Evolutionary conservation across 2,329 filamentous ascomycete genomes (phyloP).

Genomic region (Aspergillus udagawae): DNA sequence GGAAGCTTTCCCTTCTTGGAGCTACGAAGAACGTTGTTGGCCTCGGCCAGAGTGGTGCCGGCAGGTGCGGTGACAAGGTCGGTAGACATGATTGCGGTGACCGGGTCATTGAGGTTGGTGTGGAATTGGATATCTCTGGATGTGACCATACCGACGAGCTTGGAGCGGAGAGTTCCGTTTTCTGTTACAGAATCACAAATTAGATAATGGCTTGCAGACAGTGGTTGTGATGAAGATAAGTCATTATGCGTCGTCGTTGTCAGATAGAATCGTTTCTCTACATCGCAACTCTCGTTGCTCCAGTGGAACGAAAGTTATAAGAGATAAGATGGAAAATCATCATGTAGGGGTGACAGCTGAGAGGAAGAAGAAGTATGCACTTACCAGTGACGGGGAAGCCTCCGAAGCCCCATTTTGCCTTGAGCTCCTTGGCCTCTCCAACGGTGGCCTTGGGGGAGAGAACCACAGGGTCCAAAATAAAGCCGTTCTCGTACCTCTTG

Average conservation of each 20-base stretch:
- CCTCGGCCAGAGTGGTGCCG: slow-evolving; percentile 79
- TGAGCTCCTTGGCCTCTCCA: slow-evolving; percentile 83
- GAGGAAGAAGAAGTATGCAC: slow-evolving; percentile 36
- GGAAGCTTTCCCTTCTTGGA: slow-evolving; percentile 99
- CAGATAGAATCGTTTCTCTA: slow-evolving; percentile 62
- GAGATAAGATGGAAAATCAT: slow-evolving; percentile 62
- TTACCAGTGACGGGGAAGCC: slow-evolving; percentile 98
- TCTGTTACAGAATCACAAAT: slow-evolving; percentile 53
- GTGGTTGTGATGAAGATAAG: slow-evolving; percentile 4
- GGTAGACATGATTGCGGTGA: slow-evolving; percentile 91
- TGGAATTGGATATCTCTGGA: slow-evolving; percentile 98
- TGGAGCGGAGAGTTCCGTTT: slow-evolving; percentile 86
- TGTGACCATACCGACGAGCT: slow-evolving; percentile 94
- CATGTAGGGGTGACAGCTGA: slow-evolving; percentile 52
- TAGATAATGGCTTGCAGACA: slow-evolving; percentile 15
- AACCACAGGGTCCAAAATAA: slow-evolving; percentile 93
- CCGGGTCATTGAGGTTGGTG: slow-evolving; percentile 64
- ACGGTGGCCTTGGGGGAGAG: slow-evolving; percentile 84
- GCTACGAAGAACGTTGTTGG: slow-evolving; percentile 86
- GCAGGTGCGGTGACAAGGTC: slow-evolving; percentile 83
- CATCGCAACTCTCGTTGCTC: slow-evolving; percentile 82
- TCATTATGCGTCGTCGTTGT: slow-evolving; percentile 19
- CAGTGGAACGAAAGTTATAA: slow-evolving; percentile 99
- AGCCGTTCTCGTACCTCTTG: slow-evolving; percentile 98
- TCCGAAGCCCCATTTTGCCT: slow-evolving; percentile 98